Evolutionary conservation across 768 basidiomycete species (phyloP).

Genomic region (Lactifluus volemus): DNA sequence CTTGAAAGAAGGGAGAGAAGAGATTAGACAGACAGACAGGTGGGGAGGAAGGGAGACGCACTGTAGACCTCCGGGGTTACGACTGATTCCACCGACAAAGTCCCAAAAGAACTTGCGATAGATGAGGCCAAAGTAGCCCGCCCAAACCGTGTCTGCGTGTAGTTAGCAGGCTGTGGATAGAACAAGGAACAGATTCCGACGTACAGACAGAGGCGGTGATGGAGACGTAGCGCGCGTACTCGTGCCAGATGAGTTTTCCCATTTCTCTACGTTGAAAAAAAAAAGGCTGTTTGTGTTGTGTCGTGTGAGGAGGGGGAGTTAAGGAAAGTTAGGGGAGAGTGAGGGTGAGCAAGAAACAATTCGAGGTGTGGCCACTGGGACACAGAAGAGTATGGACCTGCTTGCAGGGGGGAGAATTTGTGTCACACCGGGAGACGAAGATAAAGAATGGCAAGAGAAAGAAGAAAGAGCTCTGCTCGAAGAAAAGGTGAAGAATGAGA

Average conservation of each 20-base stretch:
- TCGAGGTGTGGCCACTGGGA: background rate
- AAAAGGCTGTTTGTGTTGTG: background rate
- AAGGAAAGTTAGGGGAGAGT: background rate
- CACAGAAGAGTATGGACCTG: slow-evolving; percentile 5
- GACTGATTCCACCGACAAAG: slow-evolving; percentile 74
- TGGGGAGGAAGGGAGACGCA: slow-evolving; percentile 32
- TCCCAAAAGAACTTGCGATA: slow-evolving; percentile 98
- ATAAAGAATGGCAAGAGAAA: background rate
- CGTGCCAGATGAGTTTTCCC: slow-evolving; percentile 80
- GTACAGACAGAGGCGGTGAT: slow-evolving; percentile 65
- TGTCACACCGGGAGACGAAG: background rate
- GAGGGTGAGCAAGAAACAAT: slow-evolving; percentile 8
- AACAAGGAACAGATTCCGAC: slow-evolving; percentile 27
- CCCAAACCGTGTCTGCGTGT: slow-evolving; percentile 65
- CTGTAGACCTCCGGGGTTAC: slow-evolving; percentile 75
- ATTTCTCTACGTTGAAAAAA: slow-evolving; percentile 30
- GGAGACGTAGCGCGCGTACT: slow-evolving; percentile 60
- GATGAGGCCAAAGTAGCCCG: slow-evolving; percentile 67
- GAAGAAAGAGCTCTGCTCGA: slow-evolving; percentile 14
- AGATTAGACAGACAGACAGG: background rate
- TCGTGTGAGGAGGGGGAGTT: background rate
- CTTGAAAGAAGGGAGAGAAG: slow-evolving; percentile 44
- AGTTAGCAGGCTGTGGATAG: background rate
- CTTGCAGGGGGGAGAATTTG: slow-evolving; percentile 12
- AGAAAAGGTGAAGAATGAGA: background rate